phyloP scores from a whole-genome alignment of 495 filamentous ascomycete genomes.

The Penicillium riverlandense region DNA sequence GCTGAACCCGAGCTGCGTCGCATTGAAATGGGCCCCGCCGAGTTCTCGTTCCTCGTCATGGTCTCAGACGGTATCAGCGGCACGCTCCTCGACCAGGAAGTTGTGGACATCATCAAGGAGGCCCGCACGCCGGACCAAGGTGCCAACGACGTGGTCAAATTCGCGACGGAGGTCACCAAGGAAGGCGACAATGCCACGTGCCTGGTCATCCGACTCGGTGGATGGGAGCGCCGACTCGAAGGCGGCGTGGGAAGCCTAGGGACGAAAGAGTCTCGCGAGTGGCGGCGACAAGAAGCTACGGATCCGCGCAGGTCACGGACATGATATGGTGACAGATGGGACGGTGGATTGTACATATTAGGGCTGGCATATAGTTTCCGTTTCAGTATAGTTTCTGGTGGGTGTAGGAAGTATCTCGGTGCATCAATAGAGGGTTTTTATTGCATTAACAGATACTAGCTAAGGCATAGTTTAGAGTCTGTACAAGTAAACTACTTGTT shows the following conservation, averaged over 20 bases:
- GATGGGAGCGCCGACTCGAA: slow-evolving; percentile 87
- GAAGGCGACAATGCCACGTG: slow-evolving; percentile 96
- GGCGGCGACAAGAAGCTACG: slow-evolving; percentile 71
- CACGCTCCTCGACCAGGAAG: slow-evolving; percentile 79
- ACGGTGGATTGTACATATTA: slow-evolving; percentile 8
- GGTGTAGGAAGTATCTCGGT: too few relatives aligned
- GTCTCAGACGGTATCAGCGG: slow-evolving; percentile 84
- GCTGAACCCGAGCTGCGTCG: slow-evolving; percentile 83
- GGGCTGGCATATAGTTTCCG: background rate
- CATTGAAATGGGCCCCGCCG: slow-evolving; percentile 66
- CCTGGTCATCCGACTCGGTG: slow-evolving; percentile 81
- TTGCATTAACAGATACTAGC: too few relatives aligned
- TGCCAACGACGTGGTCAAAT: slow-evolving; percentile 67
- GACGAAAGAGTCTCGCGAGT: slow-evolving; percentile 83
- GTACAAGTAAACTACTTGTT: too few relatives aligned
- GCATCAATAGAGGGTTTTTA: too few relatives aligned
- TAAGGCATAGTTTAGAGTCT: too few relatives aligned
- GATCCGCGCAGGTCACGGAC: slow-evolving; percentile 70
- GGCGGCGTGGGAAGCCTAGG: slow-evolving; percentile 84
- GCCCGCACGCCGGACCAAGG: slow-evolving; percentile 83
- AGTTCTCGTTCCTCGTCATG: slow-evolving; percentile 83
- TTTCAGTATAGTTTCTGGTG: slow-evolving; percentile 5
- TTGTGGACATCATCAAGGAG: slow-evolving; percentile 93
- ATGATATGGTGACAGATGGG: slow-evolving; percentile 18
- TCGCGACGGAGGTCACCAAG: slow-evolving; percentile 74